Base-by-base conservation (phyloP, 768 basidiomycete genomes). In the Trametes cingulata region DNA sequence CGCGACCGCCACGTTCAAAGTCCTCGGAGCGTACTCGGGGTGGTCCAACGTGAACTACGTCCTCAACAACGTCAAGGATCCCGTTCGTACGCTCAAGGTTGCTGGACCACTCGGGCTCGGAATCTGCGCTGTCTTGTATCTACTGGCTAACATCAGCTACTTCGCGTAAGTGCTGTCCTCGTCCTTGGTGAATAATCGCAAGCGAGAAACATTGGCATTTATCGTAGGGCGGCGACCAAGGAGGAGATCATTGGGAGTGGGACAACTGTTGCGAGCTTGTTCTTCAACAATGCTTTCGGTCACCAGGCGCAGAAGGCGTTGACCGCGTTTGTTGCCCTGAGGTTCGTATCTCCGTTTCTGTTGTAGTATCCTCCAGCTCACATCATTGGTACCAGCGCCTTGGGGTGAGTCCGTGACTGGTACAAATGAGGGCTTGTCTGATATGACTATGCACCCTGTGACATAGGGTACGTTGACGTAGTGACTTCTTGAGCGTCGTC, bases 11-110 rank as follows among this genome's bases (percentile, higher is more conserved):
- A 83, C 77, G 0, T 83, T 83, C 77, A 84, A 85, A 61, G 82
- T 86, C 22, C 69, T 85, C 20, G 73, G 75, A 49, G 66, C 78
- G 0, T 81, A 78, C 52, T 35, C 66, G 0, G 84, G 84, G 4
- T 85, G 84, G 84, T 80, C 79, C 1, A 81, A 79, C 43, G 78
- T 81, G 20, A 84, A 84, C 65, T 83, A 82, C 52, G 84, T 85
- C 3, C 69, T 86, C 52, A 85, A 84, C 70, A 82, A 85, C 7
- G 83, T 86, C 52, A 80, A 78, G 60, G 72, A 85, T 62, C 85
- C 85, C 0, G 75, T 85, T 1, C 77, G 81, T 36, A 87, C 85
- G 6, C 77, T 87, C 48, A 83, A 83, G 69, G 83, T 85, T 29
- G 83, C 85, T 0, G 84, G 81, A 0, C 84, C 84, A 0, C 78